phyloP scores from a whole-genome alignment of 2,329 filamentous ascomycete species.

The Trichoderma pleuroti region DNA sequence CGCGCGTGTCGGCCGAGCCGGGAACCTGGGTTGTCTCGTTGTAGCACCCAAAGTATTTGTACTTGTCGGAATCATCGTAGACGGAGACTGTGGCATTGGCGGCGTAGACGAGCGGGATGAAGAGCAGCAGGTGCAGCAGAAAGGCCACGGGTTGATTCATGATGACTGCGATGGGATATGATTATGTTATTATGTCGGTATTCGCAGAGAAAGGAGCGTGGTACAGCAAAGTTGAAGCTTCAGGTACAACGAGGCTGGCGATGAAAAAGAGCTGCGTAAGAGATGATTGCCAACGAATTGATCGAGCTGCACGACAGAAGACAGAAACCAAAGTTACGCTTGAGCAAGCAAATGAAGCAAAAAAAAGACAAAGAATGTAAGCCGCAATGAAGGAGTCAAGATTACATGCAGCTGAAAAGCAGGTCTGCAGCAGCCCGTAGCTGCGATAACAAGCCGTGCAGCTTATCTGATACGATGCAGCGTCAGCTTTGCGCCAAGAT shows the following conservation, averaged over 20 bases:
- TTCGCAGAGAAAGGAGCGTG: not conserved
- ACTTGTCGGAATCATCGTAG: constrained; percentile 33
- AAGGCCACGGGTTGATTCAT: not conserved
- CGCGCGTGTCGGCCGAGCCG: constrained; percentile 42
- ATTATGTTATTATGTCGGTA: not conserved
- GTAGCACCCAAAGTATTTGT: constrained; percentile 53
- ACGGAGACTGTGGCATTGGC: constrained; percentile 26
- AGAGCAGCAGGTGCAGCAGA: constrained; percentile 11
- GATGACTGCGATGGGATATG: not conserved
- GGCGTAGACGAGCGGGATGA: constrained; percentile 21
- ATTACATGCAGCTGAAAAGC: constrained; percentile 8
- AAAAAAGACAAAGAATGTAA: not conserved
- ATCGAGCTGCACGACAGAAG: not conserved
- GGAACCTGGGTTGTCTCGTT: constrained; percentile 52
- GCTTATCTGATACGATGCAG: constrained; percentile 1
- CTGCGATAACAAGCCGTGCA: constrained; percentile 5
- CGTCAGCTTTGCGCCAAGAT: constrained; percentile 5
- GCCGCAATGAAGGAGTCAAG: not conserved
- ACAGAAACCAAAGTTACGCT: not conserved
- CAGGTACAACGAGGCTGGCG: too few species aligned
- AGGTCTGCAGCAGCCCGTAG: not conserved
- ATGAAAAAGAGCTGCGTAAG: not conserved
- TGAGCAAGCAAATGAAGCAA: not conserved
- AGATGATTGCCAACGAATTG: not conserved
- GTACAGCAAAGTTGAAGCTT: not conserved